These are phyloP conservation scores for Candida nitratophila DNA, from an alignment of 805 yeast genomes.

Conservation along the genomic window DNA sequence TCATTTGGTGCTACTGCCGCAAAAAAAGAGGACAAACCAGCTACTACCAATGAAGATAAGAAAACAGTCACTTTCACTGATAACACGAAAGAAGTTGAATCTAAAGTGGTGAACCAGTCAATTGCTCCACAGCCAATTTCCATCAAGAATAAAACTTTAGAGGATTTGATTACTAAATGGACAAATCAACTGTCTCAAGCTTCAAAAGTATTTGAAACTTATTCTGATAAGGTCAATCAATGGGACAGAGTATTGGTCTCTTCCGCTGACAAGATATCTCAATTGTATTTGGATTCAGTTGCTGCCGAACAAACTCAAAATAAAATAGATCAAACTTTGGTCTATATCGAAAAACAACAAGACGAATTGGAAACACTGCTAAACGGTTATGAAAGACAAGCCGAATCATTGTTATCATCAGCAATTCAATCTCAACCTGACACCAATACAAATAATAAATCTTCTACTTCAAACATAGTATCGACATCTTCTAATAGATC, in stretches of 20 bases:
- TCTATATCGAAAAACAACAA: constrained; percentile 86
- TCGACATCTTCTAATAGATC: background rate
- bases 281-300: constrained; percentile 67
- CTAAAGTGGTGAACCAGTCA: constrained; percentile 29
- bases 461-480: background rate
- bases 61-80: constrained; percentile 1
- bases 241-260: constrained; percentile 85
- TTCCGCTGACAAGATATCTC: constrained; percentile 79
- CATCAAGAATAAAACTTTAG: constrained; percentile 84
- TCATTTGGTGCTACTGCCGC: background rate
- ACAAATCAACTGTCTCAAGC: constrained; percentile 74
- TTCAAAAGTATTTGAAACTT: constrained; percentile 64
- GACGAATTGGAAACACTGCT: constrained; percentile 80
- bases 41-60: constrained; percentile 2
- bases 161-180: constrained; percentile 91
- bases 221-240: constrained; percentile 63
- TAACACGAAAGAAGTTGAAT: background rate
- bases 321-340: constrained; percentile 79
- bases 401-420: constrained; percentile 40
- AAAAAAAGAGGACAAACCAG: background rate
- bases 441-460: background rate
- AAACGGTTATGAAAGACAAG: constrained; percentile 74
- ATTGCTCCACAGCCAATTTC: constrained; percentile 64
- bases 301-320: constrained; percentile 81
- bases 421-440: background rate